Percentiles rank a stretch among this genome's conserved stretches.
These are phyloP conservation scores for Corynascus novoguineensis DNA, from an alignment of 495 filamentous ascomycete genomes.

Conservation along the genomic window DNA sequence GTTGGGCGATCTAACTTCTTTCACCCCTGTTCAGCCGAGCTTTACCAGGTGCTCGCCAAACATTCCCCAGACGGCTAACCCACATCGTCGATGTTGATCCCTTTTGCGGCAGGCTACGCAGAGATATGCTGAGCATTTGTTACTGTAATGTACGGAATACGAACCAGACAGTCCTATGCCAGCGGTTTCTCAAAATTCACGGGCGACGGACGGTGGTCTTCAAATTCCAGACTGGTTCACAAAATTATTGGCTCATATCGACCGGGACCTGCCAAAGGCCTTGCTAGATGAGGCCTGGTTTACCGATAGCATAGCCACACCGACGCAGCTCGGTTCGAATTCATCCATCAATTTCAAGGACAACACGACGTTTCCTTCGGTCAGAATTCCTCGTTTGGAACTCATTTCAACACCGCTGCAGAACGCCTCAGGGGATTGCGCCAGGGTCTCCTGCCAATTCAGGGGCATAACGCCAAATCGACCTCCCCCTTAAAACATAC, in stretches of 20 bases:
- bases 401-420: background rate
- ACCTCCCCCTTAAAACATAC: too few relatives aligned
- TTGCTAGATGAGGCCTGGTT: background rate
- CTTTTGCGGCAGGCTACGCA: too few relatives aligned
- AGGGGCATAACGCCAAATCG: too few relatives aligned
- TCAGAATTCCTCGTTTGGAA: background rate
- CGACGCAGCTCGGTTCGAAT: background rate
- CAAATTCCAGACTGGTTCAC: too few relatives aligned
- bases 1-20: background rate
- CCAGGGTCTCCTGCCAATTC: too few relatives aligned
- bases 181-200: background rate
- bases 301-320: background rate
- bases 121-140: background rate
- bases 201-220: background rate
- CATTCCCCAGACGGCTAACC: background rate
- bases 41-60: background rate
- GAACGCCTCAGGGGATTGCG: too few relatives aligned
- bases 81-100: background rate
- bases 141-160: background rate
- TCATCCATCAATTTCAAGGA: too few relatives aligned
- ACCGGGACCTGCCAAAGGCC: background rate
- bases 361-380: background rate
- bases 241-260: too few relatives aligned
- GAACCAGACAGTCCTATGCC: background rate
- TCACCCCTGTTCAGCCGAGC: background rate